Conservation (phyloP, 2,329 filamentous ascomycete genomes). For the Colletotrichum simmondsii region DNA sequence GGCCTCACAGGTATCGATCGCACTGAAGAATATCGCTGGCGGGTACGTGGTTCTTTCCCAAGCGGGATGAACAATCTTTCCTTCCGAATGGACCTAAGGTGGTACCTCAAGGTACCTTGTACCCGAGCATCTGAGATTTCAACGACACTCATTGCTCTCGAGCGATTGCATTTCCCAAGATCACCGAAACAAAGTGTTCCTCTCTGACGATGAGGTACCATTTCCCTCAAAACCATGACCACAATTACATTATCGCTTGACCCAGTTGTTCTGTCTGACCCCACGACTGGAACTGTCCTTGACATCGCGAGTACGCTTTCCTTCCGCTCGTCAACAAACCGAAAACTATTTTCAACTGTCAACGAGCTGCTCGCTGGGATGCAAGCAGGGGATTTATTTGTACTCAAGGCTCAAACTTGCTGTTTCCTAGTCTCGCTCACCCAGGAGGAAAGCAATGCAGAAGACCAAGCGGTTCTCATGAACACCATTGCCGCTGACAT, state of each 20-base stretch:
- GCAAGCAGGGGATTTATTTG: background rate
- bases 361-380: conserved; percentile 6
- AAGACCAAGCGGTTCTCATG: background rate
- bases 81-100: background rate
- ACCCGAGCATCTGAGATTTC: background rate
- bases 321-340: background rate
- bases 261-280: conserved; percentile 2
- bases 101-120: background rate
- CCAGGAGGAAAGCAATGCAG: background rate
- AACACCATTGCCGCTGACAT: background rate
- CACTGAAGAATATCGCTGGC: background rate
- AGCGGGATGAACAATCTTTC: background rate
- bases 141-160: background rate
- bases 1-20: background rate
- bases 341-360: background rate
- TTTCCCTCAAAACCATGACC: background rate
- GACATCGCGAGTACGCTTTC: conserved; percentile 15
- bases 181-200: background rate
- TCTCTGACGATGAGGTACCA: background rate
- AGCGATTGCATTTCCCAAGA: background rate
- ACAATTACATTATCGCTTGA: conserved; percentile 3
- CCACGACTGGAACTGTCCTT: background rate
- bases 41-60: background rate
- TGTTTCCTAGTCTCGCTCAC: background rate
- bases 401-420: conserved; percentile 6